These are phyloP conservation scores for Quercus mongolica DNA, from an alignment of 306 rosid genomes.

Conservation along the genomic window DNA sequence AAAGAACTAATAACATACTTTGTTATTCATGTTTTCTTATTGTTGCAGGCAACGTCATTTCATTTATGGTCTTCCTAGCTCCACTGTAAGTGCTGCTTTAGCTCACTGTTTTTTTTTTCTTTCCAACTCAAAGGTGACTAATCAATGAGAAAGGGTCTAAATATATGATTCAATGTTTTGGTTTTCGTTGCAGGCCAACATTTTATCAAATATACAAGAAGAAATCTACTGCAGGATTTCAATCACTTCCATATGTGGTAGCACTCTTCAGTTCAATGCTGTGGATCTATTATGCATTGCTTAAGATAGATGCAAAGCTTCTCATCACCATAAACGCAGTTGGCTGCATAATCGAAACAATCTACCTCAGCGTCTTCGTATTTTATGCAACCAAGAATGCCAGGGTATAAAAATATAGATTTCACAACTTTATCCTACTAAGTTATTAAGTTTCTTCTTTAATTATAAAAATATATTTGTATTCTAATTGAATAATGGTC, in stretches of 20 bases:
- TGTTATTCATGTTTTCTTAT: conserved; percentile 2
- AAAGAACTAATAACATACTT: conserved; percentile 11
- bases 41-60: conserved; percentile 68
- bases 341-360: conserved; percentile 66
- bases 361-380: conserved; percentile 56
- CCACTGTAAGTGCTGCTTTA: conserved; percentile 60
- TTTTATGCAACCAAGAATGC: conserved; percentile 56
- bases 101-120: background rate
- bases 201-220: conserved; percentile 73
- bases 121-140: background rate
- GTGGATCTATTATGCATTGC: conserved; percentile 83
- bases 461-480: background rate
- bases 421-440: background rate
- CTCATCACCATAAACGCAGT: conserved; percentile 84
- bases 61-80: conserved; percentile 82
- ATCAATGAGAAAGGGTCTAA: background rate
- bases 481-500: background rate
- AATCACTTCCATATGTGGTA: conserved; percentile 80
- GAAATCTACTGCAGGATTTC: conserved; percentile 79
- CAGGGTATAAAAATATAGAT: conserved; percentile 44
- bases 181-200: conserved; percentile 58
- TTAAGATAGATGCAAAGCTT: conserved; percentile 56
- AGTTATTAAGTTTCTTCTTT: background rate
- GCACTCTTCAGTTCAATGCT: conserved; percentile 82
- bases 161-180: background rate